Evolutionary conservation across 257 asterid genomes (phyloP).

Genomic region (Solanum medicagineum): DNA sequence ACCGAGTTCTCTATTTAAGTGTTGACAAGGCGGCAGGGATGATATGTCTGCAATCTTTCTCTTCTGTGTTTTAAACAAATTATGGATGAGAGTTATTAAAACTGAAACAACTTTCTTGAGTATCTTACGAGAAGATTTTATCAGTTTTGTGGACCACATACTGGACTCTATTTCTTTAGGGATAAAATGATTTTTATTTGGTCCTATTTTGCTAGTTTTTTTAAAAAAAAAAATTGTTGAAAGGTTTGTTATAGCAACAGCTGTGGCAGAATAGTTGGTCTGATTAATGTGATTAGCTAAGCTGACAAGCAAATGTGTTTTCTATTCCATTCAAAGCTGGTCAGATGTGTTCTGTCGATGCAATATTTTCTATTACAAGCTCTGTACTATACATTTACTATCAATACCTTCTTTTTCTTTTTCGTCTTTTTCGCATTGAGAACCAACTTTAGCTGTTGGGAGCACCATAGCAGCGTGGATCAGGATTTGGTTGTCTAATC

Average conservation of each 20-base stretch:
- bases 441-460: background rate
- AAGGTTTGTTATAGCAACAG: background rate
- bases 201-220: background rate
- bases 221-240: background rate
- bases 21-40: background rate
- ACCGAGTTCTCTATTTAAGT: background rate
- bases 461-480: background rate
- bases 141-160: background rate
- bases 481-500: background rate
- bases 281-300: background rate
- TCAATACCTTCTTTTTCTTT: background rate
- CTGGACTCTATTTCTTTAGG: background rate
- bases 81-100: background rate
- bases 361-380: background rate
- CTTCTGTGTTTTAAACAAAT: background rate
- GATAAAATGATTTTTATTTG: background rate
- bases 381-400: background rate
- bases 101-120: background rate
- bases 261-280: background rate
- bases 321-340: background rate
- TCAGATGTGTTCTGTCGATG: background rate
- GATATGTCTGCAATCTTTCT: background rate
- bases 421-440: background rate
- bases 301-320: background rate
- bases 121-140: background rate